Percentiles rank a stretch among this genome's conserved stretches.
Evolutionary conservation across 108 stramenopile species (phyloP).

Genomic region (Schizochytrium sp.): DNA sequence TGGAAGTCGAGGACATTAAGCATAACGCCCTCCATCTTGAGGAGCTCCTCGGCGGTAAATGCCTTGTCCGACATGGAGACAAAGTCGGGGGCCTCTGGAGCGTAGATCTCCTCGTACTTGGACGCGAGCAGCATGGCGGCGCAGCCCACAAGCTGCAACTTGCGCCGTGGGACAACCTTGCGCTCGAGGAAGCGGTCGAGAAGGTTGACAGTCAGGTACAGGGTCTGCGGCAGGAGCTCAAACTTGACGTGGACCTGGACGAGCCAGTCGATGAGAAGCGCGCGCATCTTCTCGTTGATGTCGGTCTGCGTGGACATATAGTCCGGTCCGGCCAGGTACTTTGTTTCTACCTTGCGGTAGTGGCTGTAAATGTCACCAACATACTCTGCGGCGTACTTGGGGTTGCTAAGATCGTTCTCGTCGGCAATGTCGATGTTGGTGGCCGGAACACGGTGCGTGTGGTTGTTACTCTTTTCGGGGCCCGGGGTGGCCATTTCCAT

Average conservation of each 20-base stretch:
- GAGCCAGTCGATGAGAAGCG: slow-evolving; percentile 95
- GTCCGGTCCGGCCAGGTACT: slow-evolving; percentile 22
- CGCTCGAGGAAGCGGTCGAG: slow-evolving; percentile 85
- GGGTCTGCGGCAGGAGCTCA: slow-evolving; percentile 87
- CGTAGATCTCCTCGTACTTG: slow-evolving; percentile 99
- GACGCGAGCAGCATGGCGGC: slow-evolving; percentile 88
- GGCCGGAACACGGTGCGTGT: neutral
- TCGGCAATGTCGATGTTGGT: slow-evolving; percentile 38
- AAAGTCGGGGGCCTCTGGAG: slow-evolving; percentile 86
- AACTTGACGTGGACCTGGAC: slow-evolving; percentile 97
- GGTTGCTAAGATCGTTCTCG: slow-evolving; percentile 79
- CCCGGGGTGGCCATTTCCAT: neutral
- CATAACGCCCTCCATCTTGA: slow-evolving; percentile 91
- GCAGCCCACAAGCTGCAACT: slow-evolving; percentile 96
- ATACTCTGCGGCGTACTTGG: slow-evolving; percentile 82
- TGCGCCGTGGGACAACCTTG: slow-evolving; percentile 58
- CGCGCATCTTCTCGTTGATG: slow-evolving; percentile 88
- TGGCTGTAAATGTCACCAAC: slow-evolving; percentile 86
- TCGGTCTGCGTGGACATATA: slow-evolving; percentile 77
- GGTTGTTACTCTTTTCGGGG: neutral
- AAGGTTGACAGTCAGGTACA: slow-evolving; percentile 91
- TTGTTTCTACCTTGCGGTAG: slow-evolving; percentile 69
- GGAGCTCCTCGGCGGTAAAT: slow-evolving; percentile 78
- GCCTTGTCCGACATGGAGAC: slow-evolving; percentile 93
- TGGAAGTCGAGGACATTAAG: slow-evolving; percentile 69